Conservation (phyloP, 345 rosid genomes). For the Ceriops zippeliana region DNA sequence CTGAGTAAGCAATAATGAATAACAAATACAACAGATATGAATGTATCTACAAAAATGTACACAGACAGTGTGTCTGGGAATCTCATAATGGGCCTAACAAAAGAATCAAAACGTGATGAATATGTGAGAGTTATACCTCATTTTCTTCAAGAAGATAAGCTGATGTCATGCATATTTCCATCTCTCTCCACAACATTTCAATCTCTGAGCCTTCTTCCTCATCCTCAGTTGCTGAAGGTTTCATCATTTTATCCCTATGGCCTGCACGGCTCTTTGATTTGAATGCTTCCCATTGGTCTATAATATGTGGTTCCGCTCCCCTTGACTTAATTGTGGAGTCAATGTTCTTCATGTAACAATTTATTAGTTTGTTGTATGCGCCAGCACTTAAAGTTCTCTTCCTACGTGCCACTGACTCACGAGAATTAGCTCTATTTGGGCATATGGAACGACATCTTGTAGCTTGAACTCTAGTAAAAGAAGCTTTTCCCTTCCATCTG, state of each 20-base stretch:
- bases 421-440: constrained; percentile 21
- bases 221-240: constrained; percentile 35
- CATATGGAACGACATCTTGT: constrained; percentile 16
- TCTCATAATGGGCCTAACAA: background rate
- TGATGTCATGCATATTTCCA: constrained; percentile 78
- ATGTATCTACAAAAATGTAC: background rate
- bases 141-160: constrained; percentile 65
- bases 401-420: constrained; percentile 34
- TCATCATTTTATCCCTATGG: constrained; percentile 23
- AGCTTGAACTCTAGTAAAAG: constrained; percentile 24
- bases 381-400: constrained; percentile 61
- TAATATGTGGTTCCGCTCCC: constrained; percentile 51
- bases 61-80: background rate
- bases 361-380: constrained; percentile 66
- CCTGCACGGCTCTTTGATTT: constrained; percentile 32
- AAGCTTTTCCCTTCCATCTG: constrained; percentile 35
- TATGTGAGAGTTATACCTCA: constrained; percentile 47
- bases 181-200: constrained; percentile 86
- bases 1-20: constrained; percentile 6
- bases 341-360: constrained; percentile 69
- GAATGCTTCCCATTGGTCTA: constrained; percentile 71
- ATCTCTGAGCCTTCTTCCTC: constrained; percentile 66
- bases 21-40: background rate
- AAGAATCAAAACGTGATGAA: background rate
- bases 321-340: constrained; percentile 46